Percentiles rank a stretch among this genome's conserved stretches.
phyloP scores from a whole-genome alignment of 805 yeast genomes.

The Scheffersomyces coipomensis region DNA sequence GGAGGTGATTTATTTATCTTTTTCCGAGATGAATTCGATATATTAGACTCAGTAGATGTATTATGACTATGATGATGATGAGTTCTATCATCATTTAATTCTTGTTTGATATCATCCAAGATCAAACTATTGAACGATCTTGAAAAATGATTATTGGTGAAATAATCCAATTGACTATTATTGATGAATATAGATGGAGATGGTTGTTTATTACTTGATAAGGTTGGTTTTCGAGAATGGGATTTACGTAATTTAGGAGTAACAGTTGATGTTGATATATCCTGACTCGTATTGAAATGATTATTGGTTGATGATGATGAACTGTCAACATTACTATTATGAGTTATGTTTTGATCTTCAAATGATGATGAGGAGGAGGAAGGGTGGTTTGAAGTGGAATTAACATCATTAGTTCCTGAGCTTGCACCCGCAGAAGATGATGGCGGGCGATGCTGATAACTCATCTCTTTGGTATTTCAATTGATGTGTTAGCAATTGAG shows the following conservation, averaged over 20 bases:
- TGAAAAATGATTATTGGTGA: slow-evolving; percentile 39
- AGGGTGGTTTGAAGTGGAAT: background rate
- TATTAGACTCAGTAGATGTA: background rate
- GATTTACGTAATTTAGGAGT: background rate
- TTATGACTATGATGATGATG: slow-evolving; percentile 2
- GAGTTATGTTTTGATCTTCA: too few species aligned
- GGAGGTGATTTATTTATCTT: slow-evolving; percentile 41
- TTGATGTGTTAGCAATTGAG: too few species aligned
- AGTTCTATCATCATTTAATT: slow-evolving; percentile 3
- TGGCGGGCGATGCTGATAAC: too few species aligned
- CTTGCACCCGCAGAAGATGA: too few species aligned
- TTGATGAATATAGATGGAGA: slow-evolving; percentile 3
- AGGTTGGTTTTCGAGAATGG: background rate
- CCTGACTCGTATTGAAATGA: background rate
- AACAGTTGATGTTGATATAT: background rate
- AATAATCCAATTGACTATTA: slow-evolving; percentile 22
- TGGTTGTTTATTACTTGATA: background rate
- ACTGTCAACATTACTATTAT: too few species aligned
- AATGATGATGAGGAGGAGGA: too few species aligned
- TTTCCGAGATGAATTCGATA: slow-evolving; percentile 10
- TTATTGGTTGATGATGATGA: background rate
- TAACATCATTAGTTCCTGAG: too few species aligned
- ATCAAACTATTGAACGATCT: slow-evolving; percentile 43
- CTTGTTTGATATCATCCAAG: slow-evolving; percentile 33
- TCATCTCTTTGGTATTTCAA: too few species aligned